Evolutionary conservation across 176 grass and related monocot genomes (phyloP).

Genomic region (Phoenix roebelenii): DNA sequence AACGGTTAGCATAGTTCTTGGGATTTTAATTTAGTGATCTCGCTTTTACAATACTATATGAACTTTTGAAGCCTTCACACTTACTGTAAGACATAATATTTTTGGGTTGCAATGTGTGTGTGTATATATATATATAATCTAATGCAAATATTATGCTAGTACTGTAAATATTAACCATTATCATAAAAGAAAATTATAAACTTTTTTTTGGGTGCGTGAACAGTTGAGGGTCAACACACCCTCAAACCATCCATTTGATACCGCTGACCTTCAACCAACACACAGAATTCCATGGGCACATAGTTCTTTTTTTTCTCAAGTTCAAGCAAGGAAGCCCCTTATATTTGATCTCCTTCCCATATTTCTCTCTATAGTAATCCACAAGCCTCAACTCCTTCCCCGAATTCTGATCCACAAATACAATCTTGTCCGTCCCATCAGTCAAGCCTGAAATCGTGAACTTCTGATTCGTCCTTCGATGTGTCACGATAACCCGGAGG

Average conservation of each 20-base stretch:
- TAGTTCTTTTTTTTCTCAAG: constrained; percentile 49
- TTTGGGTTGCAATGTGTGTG: no score
- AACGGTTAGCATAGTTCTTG: no score
- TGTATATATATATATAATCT: no score
- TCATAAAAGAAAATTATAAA: no score
- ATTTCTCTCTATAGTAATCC: constrained; percentile 30
- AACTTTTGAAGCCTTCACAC: no score
- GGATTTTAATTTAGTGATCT: no score
- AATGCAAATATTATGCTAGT: no score
- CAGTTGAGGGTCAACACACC: no score
- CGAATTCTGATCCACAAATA: constrained; percentile 34
- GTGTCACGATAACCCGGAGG: constrained; percentile 38
- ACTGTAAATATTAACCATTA: no score
- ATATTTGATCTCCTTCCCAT: constrained; percentile 25
- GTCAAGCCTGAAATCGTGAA: constrained; percentile 47
- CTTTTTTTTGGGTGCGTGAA: no score
- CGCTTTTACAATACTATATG: no score
- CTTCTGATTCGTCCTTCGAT: constrained; percentile 36
- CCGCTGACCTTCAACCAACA: constrained; percentile 40
- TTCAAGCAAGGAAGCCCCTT: constrained; percentile 48
- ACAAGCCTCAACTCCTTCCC: constrained; percentile 28
- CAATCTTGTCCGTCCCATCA: constrained; percentile 25
- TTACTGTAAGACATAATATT: no score
- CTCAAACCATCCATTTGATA: constrained; percentile 34
- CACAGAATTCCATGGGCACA: constrained; percentile 51